Conservation (phyloP, 2,329 filamentous ascomycete genomes). For the Colletotrichum tamarilloi region DNA sequence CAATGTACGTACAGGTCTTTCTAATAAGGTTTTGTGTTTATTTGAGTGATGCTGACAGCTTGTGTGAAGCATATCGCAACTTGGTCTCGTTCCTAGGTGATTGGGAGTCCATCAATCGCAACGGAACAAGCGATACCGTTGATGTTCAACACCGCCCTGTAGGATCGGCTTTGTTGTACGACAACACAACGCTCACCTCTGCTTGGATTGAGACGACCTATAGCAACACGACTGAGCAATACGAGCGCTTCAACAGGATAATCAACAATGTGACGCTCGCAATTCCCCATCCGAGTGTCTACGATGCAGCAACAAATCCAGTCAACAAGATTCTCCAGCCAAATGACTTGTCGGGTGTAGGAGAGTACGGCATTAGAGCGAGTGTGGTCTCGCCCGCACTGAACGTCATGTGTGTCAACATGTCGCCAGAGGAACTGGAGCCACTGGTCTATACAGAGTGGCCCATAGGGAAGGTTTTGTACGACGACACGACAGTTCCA, state of each 20-base stretch:
- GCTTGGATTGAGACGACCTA: constrained; percentile 73
- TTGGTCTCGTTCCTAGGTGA: constrained; percentile 68
- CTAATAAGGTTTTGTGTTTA: background rate
- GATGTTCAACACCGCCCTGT: constrained; percentile 62
- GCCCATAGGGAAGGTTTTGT: constrained; percentile 53
- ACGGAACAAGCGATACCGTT: constrained; percentile 53
- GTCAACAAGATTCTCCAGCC: constrained; percentile 78
- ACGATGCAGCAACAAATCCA: constrained; percentile 69
- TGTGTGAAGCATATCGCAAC: constrained; percentile 69
- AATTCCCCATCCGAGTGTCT: constrained; percentile 79
- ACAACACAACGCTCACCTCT: constrained; percentile 78
- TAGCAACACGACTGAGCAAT: constrained; percentile 63
- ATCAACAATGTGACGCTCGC: constrained; percentile 83
- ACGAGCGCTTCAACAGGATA: constrained; percentile 62
- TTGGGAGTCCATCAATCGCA: constrained; percentile 62
- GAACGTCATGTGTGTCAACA: constrained; percentile 79
- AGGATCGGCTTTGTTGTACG: constrained; percentile 72
- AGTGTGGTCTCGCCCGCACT: constrained; percentile 77
- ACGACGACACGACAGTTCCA: constrained; percentile 45
- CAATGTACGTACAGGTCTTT: constrained; percentile 53
- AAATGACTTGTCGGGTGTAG: constrained; percentile 70
- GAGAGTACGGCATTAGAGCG: constrained; percentile 75
- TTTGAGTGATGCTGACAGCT: constrained; percentile 18
- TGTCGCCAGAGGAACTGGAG: constrained; percentile 67
- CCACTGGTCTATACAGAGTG: constrained; percentile 75